Base-by-base conservation (phyloP, 768 basidiomycete species). In the Hypsizygus marmoreus region DNA sequence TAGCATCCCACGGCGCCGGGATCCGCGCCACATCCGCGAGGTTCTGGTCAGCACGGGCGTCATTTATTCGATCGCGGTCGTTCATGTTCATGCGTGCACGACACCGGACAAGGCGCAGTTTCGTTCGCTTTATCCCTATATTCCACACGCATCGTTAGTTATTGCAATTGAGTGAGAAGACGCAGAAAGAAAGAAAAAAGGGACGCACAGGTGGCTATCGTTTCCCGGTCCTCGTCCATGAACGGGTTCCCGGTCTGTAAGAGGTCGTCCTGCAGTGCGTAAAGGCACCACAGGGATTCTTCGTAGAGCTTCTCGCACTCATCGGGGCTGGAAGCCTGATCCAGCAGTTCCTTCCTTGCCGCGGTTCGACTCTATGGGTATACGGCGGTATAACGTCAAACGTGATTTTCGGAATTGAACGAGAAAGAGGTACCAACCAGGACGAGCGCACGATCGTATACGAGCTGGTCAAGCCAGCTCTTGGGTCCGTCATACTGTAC, bases 291-390 rank as follows among this genome's bases (percentile, higher is more conserved):
- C 6, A 98, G 65, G 0, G 92, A 91, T 57, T 92, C 92, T 59
- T 97, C 95, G 66, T 98, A 99, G 28, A 95, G 73, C 63, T 87
- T 88, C 72, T 97, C 92, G 63, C 93, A 95, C 59, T 91, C 88
- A 52, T 88, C 80, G 0, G 88, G 84, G 22, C 79, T 79, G 33
- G 75, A 74, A 29, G 84, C 85, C 60, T 88, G 81, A 59, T 92
- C 91, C 9, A 90, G 70, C 0, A 97, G 76, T 60, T 98, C 95
- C 57, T 93, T 92, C 35, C 88, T 78, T 1, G 95, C 95, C 29
- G 95, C 95, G 0, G 85, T 88, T 4, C 95, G 89, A 55, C 93
- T 95, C 95, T 97, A 67, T 25, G 11, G 13, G 31, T 35, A 33
- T 23, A 25, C 2, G 28, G 28, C 16, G 14, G 42, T 29, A 36